These are phyloP conservation scores for Periconia sp. DNA, from an alignment of 2,329 filamentous ascomycete genomes.

Conservation along the genomic window DNA sequence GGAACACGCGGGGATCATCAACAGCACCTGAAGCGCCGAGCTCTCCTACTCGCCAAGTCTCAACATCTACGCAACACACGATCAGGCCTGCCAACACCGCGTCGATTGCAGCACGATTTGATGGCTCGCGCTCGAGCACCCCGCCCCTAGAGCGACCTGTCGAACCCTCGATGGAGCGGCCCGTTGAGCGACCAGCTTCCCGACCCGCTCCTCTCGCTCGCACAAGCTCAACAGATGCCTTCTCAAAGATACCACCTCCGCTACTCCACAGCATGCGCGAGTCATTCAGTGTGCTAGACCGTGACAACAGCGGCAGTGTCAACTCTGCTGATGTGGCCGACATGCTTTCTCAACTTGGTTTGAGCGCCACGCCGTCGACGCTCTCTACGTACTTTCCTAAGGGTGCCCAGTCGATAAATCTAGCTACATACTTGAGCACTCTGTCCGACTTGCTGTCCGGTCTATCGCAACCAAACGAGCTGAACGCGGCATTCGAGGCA, in stretches of 20 bases:
- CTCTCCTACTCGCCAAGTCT: conserved; percentile 35
- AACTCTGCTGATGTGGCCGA: conserved; percentile 83
- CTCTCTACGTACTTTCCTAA: conserved; percentile 84
- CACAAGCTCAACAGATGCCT: conserved; percentile 37
- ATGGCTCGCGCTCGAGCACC: conserved; percentile 25
- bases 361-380: conserved; percentile 73
- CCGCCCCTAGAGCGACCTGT: conserved; percentile 51
- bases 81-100: conserved; percentile 29
- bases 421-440: conserved; percentile 85
- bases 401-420: conserved; percentile 73
- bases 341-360: conserved; percentile 84
- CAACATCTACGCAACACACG: conserved; percentile 27
- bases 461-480: conserved; percentile 78
- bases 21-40: conserved; percentile 34
- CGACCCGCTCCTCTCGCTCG: conserved; percentile 35
- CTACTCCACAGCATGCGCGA: conserved; percentile 89
- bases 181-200: conserved; percentile 17
- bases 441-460: conserved; percentile 76
- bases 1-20: conserved; percentile 37
- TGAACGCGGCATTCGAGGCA: conserved; percentile 88
- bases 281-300: conserved; percentile 90
- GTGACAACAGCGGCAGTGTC: conserved; percentile 83
- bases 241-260: conserved; percentile 77
- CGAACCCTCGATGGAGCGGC: conserved; percentile 49
- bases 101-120: conserved; percentile 45